Evolutionary conservation across 257 asterid genomes (phyloP).

Genomic region (Coffea eugenioides): DNA sequence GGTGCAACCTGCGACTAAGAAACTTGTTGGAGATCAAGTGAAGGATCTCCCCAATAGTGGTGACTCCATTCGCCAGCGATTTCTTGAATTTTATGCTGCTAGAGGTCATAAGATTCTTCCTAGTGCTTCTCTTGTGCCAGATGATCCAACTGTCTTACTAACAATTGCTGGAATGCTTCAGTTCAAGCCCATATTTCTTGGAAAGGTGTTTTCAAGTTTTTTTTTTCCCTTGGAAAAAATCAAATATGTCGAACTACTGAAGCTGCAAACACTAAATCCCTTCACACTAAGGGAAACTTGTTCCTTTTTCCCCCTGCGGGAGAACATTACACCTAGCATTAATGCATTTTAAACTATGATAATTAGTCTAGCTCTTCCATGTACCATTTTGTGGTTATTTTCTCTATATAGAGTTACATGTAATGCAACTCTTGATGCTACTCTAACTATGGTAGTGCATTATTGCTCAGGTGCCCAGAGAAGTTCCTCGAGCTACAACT

Average conservation of each 20-base stretch:
- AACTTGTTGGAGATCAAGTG: constrained; percentile 48
- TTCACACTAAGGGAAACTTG: neutral
- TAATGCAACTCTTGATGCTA: neutral
- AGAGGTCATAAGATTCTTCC: constrained; percentile 88
- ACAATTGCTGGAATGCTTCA: constrained; percentile 99
- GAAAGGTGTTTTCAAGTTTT: constrained; percentile 50
- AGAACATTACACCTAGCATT: neutral
- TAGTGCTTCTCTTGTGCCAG: constrained; percentile 94
- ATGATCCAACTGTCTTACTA: constrained; percentile 90
- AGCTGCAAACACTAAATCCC: neutral
- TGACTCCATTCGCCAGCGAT: constrained; percentile 73
- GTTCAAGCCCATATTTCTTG: constrained; percentile 95
- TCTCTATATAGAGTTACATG: constrained; percentile 3
- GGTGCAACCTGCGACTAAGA: constrained; percentile 62
- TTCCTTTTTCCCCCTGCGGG: neutral
- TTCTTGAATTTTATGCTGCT: constrained; percentile 80
- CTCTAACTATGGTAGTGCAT: constrained; percentile 25
- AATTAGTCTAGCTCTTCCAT: neutral
- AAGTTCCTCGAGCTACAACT: constrained; percentile 85
- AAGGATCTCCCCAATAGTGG: constrained; percentile 51
- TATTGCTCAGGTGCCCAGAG: constrained; percentile 70
- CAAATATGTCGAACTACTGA: neutral
- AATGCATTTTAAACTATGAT: neutral
- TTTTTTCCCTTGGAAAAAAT: neutral
- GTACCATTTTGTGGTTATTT: neutral